Evolutionary conservation across 1,139 yeast species (phyloP).

Genomic region (Pichia norvegensis): DNA sequence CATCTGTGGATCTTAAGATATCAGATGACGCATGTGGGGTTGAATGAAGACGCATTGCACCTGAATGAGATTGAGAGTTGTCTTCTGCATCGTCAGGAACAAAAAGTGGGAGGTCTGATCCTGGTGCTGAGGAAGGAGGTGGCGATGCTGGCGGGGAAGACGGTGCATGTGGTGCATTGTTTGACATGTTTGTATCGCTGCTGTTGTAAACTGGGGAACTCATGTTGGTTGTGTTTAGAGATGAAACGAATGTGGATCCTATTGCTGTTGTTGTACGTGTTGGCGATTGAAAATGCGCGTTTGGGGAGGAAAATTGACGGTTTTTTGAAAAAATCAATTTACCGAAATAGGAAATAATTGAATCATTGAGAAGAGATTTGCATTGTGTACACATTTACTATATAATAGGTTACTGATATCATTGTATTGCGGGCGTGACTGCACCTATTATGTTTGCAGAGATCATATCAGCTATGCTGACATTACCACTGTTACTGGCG

Average conservation of each 20-base stretch:
- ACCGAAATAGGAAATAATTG: background rate
- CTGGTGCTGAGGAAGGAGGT: background rate
- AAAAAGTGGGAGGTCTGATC: background rate
- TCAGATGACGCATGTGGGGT: conserved; percentile 24
- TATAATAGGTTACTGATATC: background rate
- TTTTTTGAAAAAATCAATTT: background rate
- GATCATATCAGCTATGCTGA: background rate
- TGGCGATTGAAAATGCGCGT: no score
- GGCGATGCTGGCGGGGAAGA: background rate
- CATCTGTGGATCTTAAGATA: conserved; percentile 11
- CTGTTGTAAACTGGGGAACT: background rate
- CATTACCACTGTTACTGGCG: background rate
- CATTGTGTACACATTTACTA: background rate
- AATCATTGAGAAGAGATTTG: background rate
- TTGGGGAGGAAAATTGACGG: no score
- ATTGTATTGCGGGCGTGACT: background rate
- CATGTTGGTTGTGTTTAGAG: background rate
- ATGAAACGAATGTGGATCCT: background rate
- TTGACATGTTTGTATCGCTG: conserved; percentile 1
- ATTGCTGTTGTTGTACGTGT: background rate
- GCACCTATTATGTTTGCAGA: background rate
- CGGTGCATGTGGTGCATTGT: conserved; percentile 18
- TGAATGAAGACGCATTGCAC: background rate
- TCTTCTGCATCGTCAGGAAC: background rate
- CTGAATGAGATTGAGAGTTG: background rate